A percentile compares a stretch with the other conserved stretches of the same genome.
Evolutionary conservation across 306 rosid species (phyloP).

Genomic region (Rosa rugosa): DNA sequence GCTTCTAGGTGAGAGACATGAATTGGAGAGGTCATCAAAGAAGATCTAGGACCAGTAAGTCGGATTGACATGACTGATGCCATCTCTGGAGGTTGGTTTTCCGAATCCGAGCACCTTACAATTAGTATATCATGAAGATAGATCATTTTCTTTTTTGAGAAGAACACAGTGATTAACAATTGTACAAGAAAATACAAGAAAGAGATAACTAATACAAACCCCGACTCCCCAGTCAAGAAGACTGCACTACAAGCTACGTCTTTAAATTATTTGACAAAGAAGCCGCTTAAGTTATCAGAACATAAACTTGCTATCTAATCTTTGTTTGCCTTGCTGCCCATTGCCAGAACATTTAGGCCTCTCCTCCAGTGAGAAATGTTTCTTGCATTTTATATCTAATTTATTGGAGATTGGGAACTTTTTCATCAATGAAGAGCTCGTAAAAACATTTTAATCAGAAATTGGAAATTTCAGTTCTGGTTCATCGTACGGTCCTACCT

Average conservation of each 20-base stretch:
- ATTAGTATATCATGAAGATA: slow-evolving; percentile 24
- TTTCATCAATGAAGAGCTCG: background rate
- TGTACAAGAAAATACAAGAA: background rate
- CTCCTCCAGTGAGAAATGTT: background rate
- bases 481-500: background rate
- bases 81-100: slow-evolving; percentile 43
- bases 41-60: slow-evolving; percentile 60
- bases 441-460: background rate
- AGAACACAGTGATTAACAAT: background rate
- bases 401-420: background rate
- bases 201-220: background rate
- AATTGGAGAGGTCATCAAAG: slow-evolving; percentile 59
- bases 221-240: background rate
- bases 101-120: slow-evolving; percentile 56
- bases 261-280: background rate
- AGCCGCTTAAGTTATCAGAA: background rate
- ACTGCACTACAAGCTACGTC: background rate
- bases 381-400: background rate
- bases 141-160: slow-evolving; percentile 4
- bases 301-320: background rate
- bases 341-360: background rate
- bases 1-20: slow-evolving; percentile 45
- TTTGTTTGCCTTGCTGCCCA: background rate
- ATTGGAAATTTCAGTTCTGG: background rate
- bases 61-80: slow-evolving; percentile 59